Base-by-base conservation (phyloP, 1,284 basidiomycete genomes). In the Trichosporon coremiiforme region DNA sequence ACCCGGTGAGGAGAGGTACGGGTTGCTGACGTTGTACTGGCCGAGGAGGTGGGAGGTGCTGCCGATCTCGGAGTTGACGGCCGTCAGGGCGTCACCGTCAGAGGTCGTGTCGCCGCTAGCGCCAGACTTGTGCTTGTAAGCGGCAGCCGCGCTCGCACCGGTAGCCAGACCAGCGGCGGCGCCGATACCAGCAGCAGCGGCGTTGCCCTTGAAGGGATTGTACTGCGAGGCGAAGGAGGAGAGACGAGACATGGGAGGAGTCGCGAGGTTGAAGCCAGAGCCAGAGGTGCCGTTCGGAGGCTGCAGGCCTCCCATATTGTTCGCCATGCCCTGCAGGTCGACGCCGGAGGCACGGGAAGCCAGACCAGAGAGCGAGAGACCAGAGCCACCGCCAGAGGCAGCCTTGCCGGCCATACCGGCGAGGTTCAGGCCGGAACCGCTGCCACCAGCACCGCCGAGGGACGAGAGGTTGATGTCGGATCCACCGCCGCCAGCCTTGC, bases 21-120 rank as follows among this genome's bases (percentile, higher is more conserved):
- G 57, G 57, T 60, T 60, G 57, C 57, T 60, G 57, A 35, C 57
- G 57, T 60, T 60, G 57, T 60, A 60, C 29, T 60, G 29, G 57
- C 57, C 57, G 29, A 60, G 57, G 29, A 60, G 57, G 15, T 60
- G 57, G 29, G 57, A 60, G 57, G 57, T 60, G 29, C 29, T 33
- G 31, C 57, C 57, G 57, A 60, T n/a, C 31, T 60, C 57, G 3
- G 57, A 60, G 57, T 60, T 60, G 57, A 60, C 57, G 29, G 57
- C 57, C 57, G 57, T 60, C 15, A 33, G 15, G 2, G 17, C 29
- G n/a, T 31, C 57, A 33, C 29, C 57, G 8, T 60, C 57, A 13
- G 13, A 17, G 15, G 57, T 33, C 29, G 57, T 60, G 57, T 60
- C 57, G 31, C 57, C 57, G 31, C 57, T 60, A 6, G 31, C 31